Percentiles rank a stretch among this genome's conserved stretches.
Evolutionary conservation across 1,139 yeast species (phyloP).

Genomic region (Zhuliangozyma blackwelliae): DNA sequence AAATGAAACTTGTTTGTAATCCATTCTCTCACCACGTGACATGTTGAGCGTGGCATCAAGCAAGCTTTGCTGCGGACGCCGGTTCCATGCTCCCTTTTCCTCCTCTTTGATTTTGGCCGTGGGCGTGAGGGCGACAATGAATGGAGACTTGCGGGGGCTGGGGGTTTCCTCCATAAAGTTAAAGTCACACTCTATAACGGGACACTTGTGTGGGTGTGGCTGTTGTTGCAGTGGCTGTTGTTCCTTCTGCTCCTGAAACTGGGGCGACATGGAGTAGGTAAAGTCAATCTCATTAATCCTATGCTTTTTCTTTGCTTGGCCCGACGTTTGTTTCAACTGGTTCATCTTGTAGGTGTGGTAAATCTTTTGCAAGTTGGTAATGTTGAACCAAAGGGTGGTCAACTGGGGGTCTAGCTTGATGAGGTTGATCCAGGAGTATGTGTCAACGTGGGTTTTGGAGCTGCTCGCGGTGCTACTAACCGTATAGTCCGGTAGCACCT

Average conservation of each 20-base stretch:
- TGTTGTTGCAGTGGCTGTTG: not conserved
- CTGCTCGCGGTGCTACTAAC: not conserved
- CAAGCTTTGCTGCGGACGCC: constrained; percentile 14
- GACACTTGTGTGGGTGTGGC: constrained; percentile 19
- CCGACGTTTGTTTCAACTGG: not conserved
- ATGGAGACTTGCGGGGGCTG: constrained; percentile 6
- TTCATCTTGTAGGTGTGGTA: constrained; percentile 37
- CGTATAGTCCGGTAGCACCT: constrained; percentile 16
- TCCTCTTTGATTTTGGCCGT: too few relatives aligned
- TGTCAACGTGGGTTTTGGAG: constrained; percentile 7
- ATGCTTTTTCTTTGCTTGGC: constrained; percentile 6
- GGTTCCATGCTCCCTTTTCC: too few relatives aligned
- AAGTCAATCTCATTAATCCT: constrained; percentile 22
- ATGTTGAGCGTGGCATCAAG: constrained; percentile 25
- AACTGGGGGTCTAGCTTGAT: constrained; percentile 40
- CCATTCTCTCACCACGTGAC: constrained; percentile 21
- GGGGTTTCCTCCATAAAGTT: constrained; percentile 28
- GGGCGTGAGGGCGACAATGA: too few relatives aligned
- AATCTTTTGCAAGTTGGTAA: constrained; percentile 38
- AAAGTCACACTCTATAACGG: constrained; percentile 41
- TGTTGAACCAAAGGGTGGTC: constrained; percentile 39
- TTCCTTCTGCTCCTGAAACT: not conserved
- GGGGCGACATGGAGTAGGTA: constrained; percentile 12
- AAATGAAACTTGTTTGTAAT: constrained; percentile 27
- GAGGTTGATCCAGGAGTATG: constrained; percentile 38